These are phyloP conservation scores for Pulveroboletus sp. DNA, from an alignment of 768 basidiomycete species.

Conservation along the genomic window DNA sequence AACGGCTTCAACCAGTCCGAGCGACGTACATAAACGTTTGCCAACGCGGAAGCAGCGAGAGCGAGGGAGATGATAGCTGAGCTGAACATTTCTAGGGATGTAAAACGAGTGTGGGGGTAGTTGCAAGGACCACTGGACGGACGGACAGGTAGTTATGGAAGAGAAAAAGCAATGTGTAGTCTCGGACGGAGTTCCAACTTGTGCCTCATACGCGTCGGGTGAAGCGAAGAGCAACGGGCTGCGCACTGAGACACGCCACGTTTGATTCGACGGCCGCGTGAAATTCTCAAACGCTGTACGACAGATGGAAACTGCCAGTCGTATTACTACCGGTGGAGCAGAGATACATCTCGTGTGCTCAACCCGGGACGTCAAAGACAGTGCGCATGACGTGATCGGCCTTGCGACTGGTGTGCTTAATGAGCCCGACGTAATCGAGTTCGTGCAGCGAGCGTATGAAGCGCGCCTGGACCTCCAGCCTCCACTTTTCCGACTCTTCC, in stretches of 20 bases:
- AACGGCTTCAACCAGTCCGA: not conserved
- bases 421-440: conserved; percentile 73
- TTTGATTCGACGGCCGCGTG: not conserved
- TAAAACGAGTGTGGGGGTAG: conserved; percentile 24
- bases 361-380: conserved; percentile 47
- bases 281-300: not conserved
- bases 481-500: conserved; percentile 49
- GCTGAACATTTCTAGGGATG: conserved; percentile 45
- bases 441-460: conserved; percentile 81
- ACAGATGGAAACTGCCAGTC: too few species aligned
- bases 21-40: conserved; percentile 51
- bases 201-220: conserved; percentile 1
- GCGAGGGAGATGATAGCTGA: conserved; percentile 46
- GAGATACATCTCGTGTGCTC: conserved; percentile 14
- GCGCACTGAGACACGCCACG: too few species aligned
- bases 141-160: not conserved
- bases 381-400: conserved; percentile 71
- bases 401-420: conserved; percentile 77
- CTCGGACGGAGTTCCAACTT: conserved; percentile 33
- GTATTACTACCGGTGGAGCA: too few species aligned
- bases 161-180: too few species aligned
- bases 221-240: too few species aligned
- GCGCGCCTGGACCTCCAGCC: conserved; percentile 64
- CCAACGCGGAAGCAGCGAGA: conserved; percentile 50
- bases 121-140: conserved; percentile 5